Conservation (phyloP, 352 stramenopile species). For the Blastocystis sp. region DNA sequence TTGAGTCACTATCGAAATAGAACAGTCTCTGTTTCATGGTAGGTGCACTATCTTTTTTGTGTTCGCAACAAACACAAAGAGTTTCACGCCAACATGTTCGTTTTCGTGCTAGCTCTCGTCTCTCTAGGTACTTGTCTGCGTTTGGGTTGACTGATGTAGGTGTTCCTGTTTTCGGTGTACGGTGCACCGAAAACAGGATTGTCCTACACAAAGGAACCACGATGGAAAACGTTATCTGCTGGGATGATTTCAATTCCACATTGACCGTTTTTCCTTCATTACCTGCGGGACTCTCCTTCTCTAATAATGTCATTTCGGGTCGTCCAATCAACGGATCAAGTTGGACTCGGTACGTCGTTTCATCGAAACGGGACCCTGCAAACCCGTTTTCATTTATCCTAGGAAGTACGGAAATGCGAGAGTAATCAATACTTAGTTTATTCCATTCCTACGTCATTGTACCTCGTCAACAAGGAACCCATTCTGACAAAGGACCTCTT, state of each 20-base stretch:
- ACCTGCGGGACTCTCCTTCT: conserved; percentile 2
- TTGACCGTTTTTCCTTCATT: neutral
- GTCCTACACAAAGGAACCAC: neutral
- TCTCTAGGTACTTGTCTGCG: neutral
- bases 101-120: neutral
- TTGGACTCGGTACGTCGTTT: neutral
- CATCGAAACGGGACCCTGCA: neutral
- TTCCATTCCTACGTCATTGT: neutral
- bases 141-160: neutral
- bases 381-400: conserved; percentile 16
- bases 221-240: neutral
- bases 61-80: too few species aligned
- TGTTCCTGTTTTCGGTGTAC: neutral
- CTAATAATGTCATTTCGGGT: conserved; percentile 3
- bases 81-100: neutral
- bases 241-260: conserved; percentile 27
- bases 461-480: neutral
- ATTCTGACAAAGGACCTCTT: neutral
- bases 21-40: too few species aligned
- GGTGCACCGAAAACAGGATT: neutral
- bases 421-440: neutral
- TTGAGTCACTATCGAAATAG: too few species aligned
- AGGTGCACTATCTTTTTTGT: too few species aligned
- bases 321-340: neutral
- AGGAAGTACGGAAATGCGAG: neutral